Evolutionary conservation across 164 flowering plant species (phyloP).

Genomic region (Macadamia tetraphylla): DNA sequence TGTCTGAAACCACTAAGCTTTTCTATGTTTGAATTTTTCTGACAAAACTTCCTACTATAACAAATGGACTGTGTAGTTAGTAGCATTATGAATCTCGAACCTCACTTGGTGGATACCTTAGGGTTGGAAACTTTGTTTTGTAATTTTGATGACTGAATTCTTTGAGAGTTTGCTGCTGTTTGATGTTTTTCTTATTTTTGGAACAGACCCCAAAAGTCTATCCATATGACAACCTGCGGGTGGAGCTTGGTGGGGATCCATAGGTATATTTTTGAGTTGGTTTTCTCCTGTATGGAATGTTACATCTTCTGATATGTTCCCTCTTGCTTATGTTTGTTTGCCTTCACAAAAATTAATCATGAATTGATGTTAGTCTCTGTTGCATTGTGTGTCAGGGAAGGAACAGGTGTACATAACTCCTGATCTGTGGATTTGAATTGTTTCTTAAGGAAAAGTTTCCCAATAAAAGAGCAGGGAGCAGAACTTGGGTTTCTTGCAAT

Average conservation of each 20-base stretch:
- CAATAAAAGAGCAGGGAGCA: too few species aligned
- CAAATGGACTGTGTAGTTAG: not conserved
- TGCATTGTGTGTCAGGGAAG: too few species aligned
- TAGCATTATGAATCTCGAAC: not conserved
- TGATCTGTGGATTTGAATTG: too few species aligned
- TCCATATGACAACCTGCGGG: conserved; percentile 93
- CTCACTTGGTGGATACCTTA: too few species aligned
- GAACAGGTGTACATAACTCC: too few species aligned
- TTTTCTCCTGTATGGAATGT: not conserved
- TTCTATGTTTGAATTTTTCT: too few species aligned
- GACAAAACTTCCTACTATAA: too few species aligned
- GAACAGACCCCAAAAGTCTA: conserved; percentile 84
- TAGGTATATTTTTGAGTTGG: conserved; percentile 18
- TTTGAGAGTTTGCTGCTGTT: not conserved
- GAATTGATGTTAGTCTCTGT: too few species aligned
- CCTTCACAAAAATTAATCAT: not conserved
- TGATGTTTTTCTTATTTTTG: conserved; percentile 16
- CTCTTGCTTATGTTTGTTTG: not conserved
- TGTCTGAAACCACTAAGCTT: too few species aligned
- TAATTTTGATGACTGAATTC: not conserved
- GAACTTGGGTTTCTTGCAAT: too few species aligned
- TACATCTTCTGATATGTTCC: conserved; percentile 1
- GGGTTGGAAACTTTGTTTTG: too few species aligned
- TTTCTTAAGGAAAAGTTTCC: too few species aligned
- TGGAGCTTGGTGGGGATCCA: conserved; percentile 96